Evolutionary conservation across 768 basidiomycete species (phyloP), one percentile per base, ranked within the genome.

Genomic region (Amyloporia xantha): DNA sequence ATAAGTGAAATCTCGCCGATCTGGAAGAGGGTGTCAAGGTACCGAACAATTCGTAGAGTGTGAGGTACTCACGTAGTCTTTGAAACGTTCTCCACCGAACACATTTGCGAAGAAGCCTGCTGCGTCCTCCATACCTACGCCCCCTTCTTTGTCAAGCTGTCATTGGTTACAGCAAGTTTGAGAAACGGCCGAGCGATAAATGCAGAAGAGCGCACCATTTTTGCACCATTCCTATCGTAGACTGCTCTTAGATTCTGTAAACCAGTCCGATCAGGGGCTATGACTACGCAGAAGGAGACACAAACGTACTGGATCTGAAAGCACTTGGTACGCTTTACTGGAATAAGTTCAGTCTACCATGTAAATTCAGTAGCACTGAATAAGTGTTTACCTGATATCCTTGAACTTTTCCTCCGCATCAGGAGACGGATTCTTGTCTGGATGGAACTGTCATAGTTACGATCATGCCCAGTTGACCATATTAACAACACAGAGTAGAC

Each of bases 361-460:
- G 41, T 4, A n/a, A 19, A 36, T 5, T 15, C 11, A 27, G 15
- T 26, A 24, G 21, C 19, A 15, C 1, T 15, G 37, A 33, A 28
- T 17, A 26, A 25, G 7, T 44, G 35, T 66, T 49, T 57, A 84
- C 89, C 91, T 92, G 61, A 99, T 90, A 40, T 96, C 90, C 69
- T 97, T 95, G 74, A 99, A 99, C 72, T 84, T 93, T 64, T 89
- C 86, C 63, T 93, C 92, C 1, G 95, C 96, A 59, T 91, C 91
- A n/a, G 82, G 77, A 3, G 90, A 86, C 5, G 81, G 76, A 61
- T 97, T 97, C 77, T 95, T 96, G 69, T 96, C 94, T 4, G 93
- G 94, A 63, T 96, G 93, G 63, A 84, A 95, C 88, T 93, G 56
- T 26, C n/a, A n/a, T n/a, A n/a, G n/a, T n/a, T n/a, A n/a, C n/a